Percentiles rank a stretch among this genome's conserved stretches.
Evolutionary conservation across 176 grass and related monocot genomes (phyloP).

Genomic region (Paspalum notatum): DNA sequence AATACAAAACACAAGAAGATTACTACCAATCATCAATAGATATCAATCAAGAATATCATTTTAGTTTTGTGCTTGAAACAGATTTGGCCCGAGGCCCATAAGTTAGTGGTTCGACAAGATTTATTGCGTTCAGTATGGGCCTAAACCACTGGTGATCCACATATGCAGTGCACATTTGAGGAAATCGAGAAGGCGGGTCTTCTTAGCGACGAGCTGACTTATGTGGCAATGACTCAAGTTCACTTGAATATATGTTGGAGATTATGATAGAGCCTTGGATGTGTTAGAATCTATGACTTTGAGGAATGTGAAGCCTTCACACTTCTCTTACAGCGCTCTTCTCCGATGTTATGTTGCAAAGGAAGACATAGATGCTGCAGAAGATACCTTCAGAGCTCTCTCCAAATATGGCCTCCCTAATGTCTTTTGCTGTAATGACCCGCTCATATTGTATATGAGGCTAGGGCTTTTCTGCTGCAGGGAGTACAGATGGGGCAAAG

Average conservation of each 20-base stretch:
- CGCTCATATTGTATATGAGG: slow-evolving; percentile 75
- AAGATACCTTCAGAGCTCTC: slow-evolving; percentile 64
- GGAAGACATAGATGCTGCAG: slow-evolving; percentile 71
- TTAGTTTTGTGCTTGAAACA: no score
- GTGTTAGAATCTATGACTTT: slow-evolving; percentile 67
- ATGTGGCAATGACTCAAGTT: slow-evolving; percentile 91
- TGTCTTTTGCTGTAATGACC: slow-evolving; percentile 65
- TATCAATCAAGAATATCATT: no score
- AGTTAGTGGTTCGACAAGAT: no score
- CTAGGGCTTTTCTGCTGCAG: slow-evolving; percentile 66
- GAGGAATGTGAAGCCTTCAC: slow-evolving; percentile 62
- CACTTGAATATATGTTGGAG: slow-evolving; percentile 63
- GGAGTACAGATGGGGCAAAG: slow-evolving; percentile 54
- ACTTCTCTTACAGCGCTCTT: slow-evolving; percentile 64
- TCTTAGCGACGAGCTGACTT: slow-evolving; percentile 75
- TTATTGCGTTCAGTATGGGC: no score
- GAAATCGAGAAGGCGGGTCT: slow-evolving; percentile 65
- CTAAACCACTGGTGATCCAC: no score
- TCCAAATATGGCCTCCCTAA: slow-evolving; percentile 46
- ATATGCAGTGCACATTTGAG: slow-evolving; percentile 60
- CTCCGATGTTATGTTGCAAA: slow-evolving; percentile 70
- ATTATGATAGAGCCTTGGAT: slow-evolving; percentile 63
- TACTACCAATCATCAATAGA: no score
- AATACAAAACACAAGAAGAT: no score
- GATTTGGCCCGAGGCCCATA: no score